A percentile compares a stretch with the other conserved stretches of the same genome.
These are phyloP conservation scores for Wickerhamomyces ciferrii DNA, from an alignment of 805 yeast species.

Conservation along the genomic window DNA sequence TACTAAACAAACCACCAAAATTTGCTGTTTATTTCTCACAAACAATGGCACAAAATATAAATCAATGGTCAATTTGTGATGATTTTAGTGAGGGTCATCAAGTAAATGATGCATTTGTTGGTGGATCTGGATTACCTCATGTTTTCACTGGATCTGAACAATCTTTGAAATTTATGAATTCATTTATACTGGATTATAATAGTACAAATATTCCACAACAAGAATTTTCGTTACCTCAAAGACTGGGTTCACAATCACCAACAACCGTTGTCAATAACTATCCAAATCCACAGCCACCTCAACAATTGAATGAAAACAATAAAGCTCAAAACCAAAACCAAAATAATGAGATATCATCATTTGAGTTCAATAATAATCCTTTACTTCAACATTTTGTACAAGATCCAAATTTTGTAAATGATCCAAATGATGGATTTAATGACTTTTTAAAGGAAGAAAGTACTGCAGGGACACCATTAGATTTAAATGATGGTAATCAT, in stretches of 20 bases:
- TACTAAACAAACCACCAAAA: conserved; percentile 58
- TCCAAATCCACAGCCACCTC: conserved; percentile 1
- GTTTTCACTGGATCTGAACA: conserved; percentile 53
- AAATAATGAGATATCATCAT: neutral
- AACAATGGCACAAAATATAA: conserved; percentile 42
- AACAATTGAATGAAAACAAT: neutral
- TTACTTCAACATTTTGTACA: conserved; percentile 11
- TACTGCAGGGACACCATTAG: neutral
- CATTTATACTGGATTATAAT: conserved; percentile 44
- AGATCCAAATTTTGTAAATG: conserved; percentile 1
- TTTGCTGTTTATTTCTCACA: conserved; percentile 73
- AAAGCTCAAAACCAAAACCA: neutral
- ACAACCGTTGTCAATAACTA: neutral
- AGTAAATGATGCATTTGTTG: conserved; percentile 61
- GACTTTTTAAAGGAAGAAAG: neutral
- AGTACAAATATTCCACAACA: conserved; percentile 24
- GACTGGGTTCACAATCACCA: conserved; percentile 16
- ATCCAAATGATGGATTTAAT: neutral
- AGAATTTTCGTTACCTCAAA: conserved; percentile 19
- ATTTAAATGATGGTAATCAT: neutral
- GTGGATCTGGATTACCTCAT: conserved; percentile 64
- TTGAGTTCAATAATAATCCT: conserved; percentile 2
- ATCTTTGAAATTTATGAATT: conserved; percentile 47
- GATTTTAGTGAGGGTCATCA: conserved; percentile 84
- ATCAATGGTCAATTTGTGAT: conserved; percentile 78